Percentiles rank a stretch among this genome's conserved stretches.
These are phyloP conservation scores for Trichoderma harzianum DNA, from an alignment of 2,329 filamentous ascomycete genomes.

Conservation along the genomic window DNA sequence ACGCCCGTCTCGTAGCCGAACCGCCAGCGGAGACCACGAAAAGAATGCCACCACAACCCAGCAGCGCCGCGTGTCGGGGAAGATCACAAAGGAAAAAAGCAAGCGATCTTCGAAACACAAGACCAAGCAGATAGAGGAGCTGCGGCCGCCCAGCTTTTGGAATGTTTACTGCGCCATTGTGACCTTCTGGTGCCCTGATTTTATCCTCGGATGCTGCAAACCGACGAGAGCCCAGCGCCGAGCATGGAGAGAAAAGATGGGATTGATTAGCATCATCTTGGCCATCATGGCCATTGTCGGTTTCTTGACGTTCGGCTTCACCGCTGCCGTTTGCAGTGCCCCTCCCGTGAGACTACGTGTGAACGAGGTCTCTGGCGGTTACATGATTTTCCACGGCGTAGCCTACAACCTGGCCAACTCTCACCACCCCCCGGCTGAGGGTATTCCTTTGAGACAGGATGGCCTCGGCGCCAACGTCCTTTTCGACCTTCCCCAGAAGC, in stretches of 20 bases:
- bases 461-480: slow-evolving; percentile 69
- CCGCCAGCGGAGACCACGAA: slow-evolving; percentile 32
- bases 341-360: slow-evolving; percentile 71
- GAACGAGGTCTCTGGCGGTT: slow-evolving; percentile 77
- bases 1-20: slow-evolving; percentile 35
- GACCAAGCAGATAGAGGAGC: slow-evolving; percentile 55
- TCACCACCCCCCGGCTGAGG: slow-evolving; percentile 73
- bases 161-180: slow-evolving; percentile 91
- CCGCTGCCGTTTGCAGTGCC: slow-evolving; percentile 74
- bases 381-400: slow-evolving; percentile 94
- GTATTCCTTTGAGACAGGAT: slow-evolving; percentile 59
- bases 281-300: slow-evolving; percentile 85
- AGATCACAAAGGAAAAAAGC: slow-evolving; percentile 62
- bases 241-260: slow-evolving; percentile 98
- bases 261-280: slow-evolving; percentile 88
- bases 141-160: slow-evolving; percentile 84
- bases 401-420: slow-evolving; percentile 81
- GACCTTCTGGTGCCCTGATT: slow-evolving; percentile 91
- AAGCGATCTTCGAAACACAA: slow-evolving; percentile 47
- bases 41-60: slow-evolving; percentile 31
- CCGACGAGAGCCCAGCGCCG: slow-evolving; percentile 79
- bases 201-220: slow-evolving; percentile 84
- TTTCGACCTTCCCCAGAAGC: slow-evolving; percentile 76
- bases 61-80: slow-evolving; percentile 51
- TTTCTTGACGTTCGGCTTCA: slow-evolving; percentile 96